phyloP scores from a whole-genome alignment of 1,139 yeast species.

The Candida anutae region DNA sequence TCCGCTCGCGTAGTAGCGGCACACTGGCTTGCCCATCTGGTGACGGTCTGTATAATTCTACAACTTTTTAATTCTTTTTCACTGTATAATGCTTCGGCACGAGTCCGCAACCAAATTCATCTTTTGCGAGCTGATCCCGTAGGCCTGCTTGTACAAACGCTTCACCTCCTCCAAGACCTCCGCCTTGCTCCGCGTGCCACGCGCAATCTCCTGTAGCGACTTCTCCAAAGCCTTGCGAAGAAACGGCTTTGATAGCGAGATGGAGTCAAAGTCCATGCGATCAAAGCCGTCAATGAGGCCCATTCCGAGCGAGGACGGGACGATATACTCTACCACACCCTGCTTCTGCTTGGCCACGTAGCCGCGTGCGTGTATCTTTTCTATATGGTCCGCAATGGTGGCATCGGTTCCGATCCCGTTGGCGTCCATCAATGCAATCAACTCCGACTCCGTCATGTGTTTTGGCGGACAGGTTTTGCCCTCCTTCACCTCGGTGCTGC shows the following conservation, averaged over 20 bases:
- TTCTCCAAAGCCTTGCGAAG: slow-evolving; percentile 70
- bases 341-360: slow-evolving; percentile 50
- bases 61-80: no score
- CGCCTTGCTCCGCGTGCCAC: slow-evolving; percentile 48
- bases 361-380: slow-evolving; percentile 60
- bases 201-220: slow-evolving; percentile 58
- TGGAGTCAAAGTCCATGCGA: slow-evolving; percentile 58
- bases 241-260: slow-evolving; percentile 84
- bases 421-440: slow-evolving; percentile 89
- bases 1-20: slow-evolving; percentile 16
- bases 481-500: slow-evolving; percentile 51
- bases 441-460: slow-evolving; percentile 84
- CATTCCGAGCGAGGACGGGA: slow-evolving; percentile 81
- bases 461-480: slow-evolving; percentile 79
- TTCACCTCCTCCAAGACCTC: slow-evolving; percentile 53
- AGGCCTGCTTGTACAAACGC: slow-evolving; percentile 57
- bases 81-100: slow-evolving; percentile 13
- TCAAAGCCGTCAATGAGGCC: slow-evolving; percentile 88
- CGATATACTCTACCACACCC: slow-evolving; percentile 33
- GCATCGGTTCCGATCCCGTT: slow-evolving; percentile 99
- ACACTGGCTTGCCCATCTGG: slow-evolving; percentile 5
- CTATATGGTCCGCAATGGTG: slow-evolving; percentile 96
- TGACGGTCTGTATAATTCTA: no score
- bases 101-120: slow-evolving; percentile 19
- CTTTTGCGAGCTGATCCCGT: slow-evolving; percentile 29